Evolutionary conservation across 2,329 filamentous ascomycete genomes (phyloP).

Genomic region (Penicillium sp.): DNA sequence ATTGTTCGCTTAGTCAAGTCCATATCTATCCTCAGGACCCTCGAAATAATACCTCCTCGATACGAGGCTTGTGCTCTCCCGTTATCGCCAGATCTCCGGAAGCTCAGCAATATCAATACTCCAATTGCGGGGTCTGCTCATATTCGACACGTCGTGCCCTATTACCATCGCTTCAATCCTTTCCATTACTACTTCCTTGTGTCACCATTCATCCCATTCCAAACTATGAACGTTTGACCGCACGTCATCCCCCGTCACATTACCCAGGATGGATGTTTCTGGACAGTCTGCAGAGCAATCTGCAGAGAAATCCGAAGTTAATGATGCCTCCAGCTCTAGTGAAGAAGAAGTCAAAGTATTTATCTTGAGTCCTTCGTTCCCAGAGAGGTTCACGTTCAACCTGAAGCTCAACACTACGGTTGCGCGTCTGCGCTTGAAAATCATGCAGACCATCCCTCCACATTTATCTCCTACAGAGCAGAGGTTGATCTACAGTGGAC

Average conservation of each 20-base stretch:
- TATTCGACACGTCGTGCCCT: background rate
- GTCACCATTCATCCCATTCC: background rate
- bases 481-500: conserved; percentile 59
- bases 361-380: conserved; percentile 44
- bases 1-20: background rate
- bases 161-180: background rate
- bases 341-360: conserved; percentile 31
- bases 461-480: conserved; percentile 50
- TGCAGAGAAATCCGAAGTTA: background rate
- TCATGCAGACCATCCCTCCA: conserved; percentile 51
- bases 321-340: background rate
- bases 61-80: background rate
- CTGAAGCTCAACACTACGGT: conserved; percentile 48
- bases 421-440: conserved; percentile 53
- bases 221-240: background rate
- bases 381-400: conserved; percentile 39
- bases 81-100: conserved; percentile 1
- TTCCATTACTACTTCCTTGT: too few relatives aligned
- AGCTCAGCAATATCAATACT: background rate
- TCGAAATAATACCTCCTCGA: background rate
- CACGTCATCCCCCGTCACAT: background rate
- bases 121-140: background rate
- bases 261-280: background rate
- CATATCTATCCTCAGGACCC: background rate
- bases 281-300: background rate